Evolutionary conservation across 148 eudicot species (phyloP), one percentile per base, ranked within the genome.

Genomic region (Salicornia ramosissima): DNA sequence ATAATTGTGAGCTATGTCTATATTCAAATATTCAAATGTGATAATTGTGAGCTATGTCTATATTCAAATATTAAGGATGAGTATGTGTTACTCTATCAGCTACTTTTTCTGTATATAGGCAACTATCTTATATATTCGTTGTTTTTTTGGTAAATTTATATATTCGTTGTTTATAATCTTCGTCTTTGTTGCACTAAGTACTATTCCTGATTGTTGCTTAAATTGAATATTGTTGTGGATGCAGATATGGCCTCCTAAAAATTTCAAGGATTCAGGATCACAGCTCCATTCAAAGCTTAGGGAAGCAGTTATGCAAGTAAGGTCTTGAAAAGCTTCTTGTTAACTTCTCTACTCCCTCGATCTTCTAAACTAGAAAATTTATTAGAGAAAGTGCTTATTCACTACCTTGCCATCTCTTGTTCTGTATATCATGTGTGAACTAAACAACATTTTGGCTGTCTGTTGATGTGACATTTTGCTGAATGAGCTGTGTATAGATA

Each of bases 181-280:
- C 53, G n/a, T 40, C 55, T 77, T 19, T 51, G 18, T 36, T 18
- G 2, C 67, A 3, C 16, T 36, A 21, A 46, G 9, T 42, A 26
- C 49, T 43, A 15, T 55, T 59, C 16, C 28, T 68, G 18, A 31
- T 68, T 68, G 40, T 36, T 8, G 47, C 57, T 69, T 56, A 26
- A 12, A 2, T 50, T 42, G 28, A 19, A 9, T 68, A 49, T 73
- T 71, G 73, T 71, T 57, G n/a, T 72, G 74, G 53, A 19, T 81
- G 86, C 86, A 95, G 99, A 86, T 95, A 83, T 95, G 99, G 99
- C 97, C 99, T 77, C 99, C 99, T 16, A 91, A 89, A 78, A 86
- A 79, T 79, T 80, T 95, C 50, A 95, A 87, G 81, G 99, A 95
- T 83, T 87, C 96, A 26, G 97, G 89, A 63, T 91, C 97, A 52